Percentiles rank a stretch among this genome's conserved stretches.
Evolutionary conservation across 768 basidiomycete species (phyloP).

Genomic region (Phylloporus sp.): DNA sequence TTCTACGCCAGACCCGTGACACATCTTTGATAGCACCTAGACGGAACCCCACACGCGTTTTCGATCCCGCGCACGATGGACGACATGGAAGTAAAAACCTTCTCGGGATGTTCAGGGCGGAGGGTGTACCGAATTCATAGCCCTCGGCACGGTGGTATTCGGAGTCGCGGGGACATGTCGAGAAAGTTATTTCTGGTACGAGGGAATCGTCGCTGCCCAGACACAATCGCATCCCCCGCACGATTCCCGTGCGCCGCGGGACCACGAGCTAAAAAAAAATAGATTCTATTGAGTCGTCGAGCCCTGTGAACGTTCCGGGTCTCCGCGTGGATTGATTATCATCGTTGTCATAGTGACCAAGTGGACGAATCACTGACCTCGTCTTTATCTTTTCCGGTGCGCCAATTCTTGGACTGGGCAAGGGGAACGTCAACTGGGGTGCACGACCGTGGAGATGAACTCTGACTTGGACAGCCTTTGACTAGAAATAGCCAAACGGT

Average conservation of each 20-base stretch:
- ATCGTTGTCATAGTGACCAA: background rate
- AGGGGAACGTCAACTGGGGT: background rate
- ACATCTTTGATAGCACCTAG: background rate
- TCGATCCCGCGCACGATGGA: background rate
- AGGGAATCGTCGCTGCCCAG: background rate
- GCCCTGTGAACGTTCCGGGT: background rate
- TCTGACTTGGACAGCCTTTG: too few species aligned
- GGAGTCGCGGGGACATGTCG: background rate
- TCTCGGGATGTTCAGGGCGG: background rate
- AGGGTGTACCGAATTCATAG: background rate
- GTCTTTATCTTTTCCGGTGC: background rate
- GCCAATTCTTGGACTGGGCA: background rate
- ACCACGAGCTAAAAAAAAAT: too few species aligned
- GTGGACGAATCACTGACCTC: slow-evolving; percentile 1
- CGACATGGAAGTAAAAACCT: background rate
- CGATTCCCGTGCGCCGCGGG: background rate
- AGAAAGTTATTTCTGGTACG: background rate
- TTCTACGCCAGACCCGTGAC: background rate
- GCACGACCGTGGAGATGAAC: too few species aligned
- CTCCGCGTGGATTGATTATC: background rate
- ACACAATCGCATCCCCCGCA: too few species aligned
- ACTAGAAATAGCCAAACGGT: too few species aligned
- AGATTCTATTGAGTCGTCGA: too few species aligned
- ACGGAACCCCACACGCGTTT: background rate
- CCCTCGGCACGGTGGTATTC: slow-evolving; percentile 2